Conservation (phyloP, 768 basidiomycete genomes). For the Lactarius indigo region DNA sequence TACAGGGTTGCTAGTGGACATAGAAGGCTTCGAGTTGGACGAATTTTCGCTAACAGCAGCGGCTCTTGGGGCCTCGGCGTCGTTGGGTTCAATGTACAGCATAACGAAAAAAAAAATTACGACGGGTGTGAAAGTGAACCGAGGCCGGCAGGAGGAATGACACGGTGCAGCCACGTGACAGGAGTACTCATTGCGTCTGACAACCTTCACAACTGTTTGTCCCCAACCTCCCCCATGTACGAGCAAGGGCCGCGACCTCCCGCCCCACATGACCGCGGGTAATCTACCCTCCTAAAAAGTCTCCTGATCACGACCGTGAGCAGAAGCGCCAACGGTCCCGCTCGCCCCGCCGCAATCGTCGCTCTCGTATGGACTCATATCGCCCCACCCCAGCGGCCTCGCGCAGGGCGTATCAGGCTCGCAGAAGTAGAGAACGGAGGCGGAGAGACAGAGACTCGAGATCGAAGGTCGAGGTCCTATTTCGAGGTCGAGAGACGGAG, state of each 20-base stretch:
- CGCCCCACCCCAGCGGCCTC: slow-evolving; percentile 20
- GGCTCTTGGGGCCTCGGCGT: no score
- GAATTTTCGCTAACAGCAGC: neutral
- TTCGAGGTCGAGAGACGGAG: slow-evolving; percentile 37
- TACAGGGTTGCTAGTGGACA: no score
- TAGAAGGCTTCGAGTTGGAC: neutral
- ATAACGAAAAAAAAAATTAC: no score
- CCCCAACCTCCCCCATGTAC: slow-evolving; percentile 14
- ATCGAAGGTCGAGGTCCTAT: slow-evolving; percentile 22
- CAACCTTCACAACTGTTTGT: neutral
- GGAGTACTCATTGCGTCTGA: neutral
- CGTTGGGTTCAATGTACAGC: no score
- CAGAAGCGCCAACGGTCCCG: slow-evolving; percentile 16
- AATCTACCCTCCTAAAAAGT: slow-evolving; percentile 11
- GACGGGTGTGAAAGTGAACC: neutral
- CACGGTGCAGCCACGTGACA: slow-evolving; percentile 16
- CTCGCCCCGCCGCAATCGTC: slow-evolving; percentile 20
- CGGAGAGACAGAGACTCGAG: slow-evolving; percentile 12
- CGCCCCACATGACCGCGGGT: slow-evolving; percentile 12
- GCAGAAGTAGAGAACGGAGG: slow-evolving; percentile 19
- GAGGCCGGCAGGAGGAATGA: neutral
- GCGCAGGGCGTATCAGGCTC: slow-evolving; percentile 19
- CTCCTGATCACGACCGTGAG: slow-evolving; percentile 17
- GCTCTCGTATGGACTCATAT: slow-evolving; percentile 23
- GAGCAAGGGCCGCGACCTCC: slow-evolving; percentile 18